These are phyloP conservation scores for Pyronema domesticum DNA, from an alignment of 495 filamentous ascomycete species.

Conservation along the genomic window DNA sequence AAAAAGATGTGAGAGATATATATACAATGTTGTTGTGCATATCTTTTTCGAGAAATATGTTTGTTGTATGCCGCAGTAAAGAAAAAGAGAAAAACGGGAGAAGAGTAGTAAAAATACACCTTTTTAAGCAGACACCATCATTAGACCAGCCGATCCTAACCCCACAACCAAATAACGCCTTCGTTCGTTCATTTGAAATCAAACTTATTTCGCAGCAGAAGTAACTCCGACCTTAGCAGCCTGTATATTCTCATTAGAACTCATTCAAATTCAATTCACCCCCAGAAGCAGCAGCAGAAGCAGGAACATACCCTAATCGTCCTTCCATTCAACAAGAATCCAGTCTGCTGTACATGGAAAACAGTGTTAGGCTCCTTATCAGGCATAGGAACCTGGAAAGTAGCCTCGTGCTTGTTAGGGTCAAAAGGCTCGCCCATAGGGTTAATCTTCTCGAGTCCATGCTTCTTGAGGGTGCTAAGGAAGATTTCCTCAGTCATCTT, in stretches of 20 bases:
- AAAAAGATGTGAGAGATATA: too few relatives aligned
- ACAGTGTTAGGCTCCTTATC: slow-evolving; percentile 79
- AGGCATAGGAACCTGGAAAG: slow-evolving; percentile 69
- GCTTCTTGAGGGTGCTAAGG: slow-evolving; percentile 76
- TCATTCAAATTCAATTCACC: slow-evolving; percentile 1
- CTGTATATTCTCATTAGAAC: slow-evolving; percentile 22
- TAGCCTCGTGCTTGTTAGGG: slow-evolving; percentile 89
- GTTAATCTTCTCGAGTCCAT: slow-evolving; percentile 81
- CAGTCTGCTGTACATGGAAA: slow-evolving; percentile 87
- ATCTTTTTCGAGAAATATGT: too few relatives aligned
- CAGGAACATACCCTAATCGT: slow-evolving; percentile 52
- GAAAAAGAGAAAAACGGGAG: too few relatives aligned
- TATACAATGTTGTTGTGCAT: too few relatives aligned
- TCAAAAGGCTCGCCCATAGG: slow-evolving; percentile 68
- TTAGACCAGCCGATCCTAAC: too few relatives aligned
- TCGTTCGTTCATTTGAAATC: too few relatives aligned
- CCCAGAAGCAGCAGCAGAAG: neutral
- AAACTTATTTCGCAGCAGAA: slow-evolving; percentile 37
- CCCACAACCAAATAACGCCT: too few relatives aligned
- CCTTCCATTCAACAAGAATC: slow-evolving; percentile 77
- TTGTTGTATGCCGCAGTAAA: too few relatives aligned
- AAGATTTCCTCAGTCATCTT: slow-evolving; percentile 88
- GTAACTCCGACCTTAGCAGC: slow-evolving; percentile 93
- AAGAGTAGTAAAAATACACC: too few relatives aligned
- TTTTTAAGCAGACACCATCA: too few relatives aligned